Base-by-base conservation (phyloP, 2,329 filamentous ascomycete genomes). In the Colletotrichum eleusines region DNA sequence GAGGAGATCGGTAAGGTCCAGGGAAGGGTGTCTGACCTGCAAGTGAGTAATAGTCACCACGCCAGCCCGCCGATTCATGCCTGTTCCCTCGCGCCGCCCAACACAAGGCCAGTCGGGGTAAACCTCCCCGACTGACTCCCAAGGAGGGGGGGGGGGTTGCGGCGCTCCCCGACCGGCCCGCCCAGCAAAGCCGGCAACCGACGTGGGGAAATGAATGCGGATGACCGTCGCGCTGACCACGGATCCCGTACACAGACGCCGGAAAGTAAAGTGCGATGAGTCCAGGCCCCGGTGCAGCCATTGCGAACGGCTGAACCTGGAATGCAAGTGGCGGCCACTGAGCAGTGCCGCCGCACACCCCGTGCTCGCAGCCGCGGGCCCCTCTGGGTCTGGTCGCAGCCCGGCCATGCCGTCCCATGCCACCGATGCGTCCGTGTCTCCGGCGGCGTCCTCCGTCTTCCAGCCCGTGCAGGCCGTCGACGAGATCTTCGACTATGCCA, bases 261-360 rank as follows among this genome's bases (percentile, higher is more conserved):
- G 85, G 71, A 88, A 88, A 77, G 87, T 87, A 73, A 83, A 85
- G 73, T 88, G 86, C 76, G 85, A 87, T 74, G 86, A 88, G 77
- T 81, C 83, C 72, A 82, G 84, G 68, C 86, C 86, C 8, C 76
- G 83, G 23, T 88, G 87, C 75, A 83, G 80, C 61, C 86, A 87
- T 74, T 88, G 86, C 77, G 84, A 84, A 75, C 81, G 86, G 50
- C 80, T 88, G 59, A 85, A 85, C 69, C 79, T 88, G 31, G 82
- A 87, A 57, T 89, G 86, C 76, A 81, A 81, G 60, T 88, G 86
- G 86, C 81, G 81, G 48, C 76, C 80, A 40, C 74, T 81, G 71
- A 62, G 63, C 28, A 67, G 42, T 20, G 44, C 46, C 28, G 48
- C 46, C 60, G 26, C 48, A 31, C 23, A 59, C 57, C 72, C 68